Evolutionary conservation across 1,284 basidiomycete genomes (phyloP).

Genomic region (Kalmanozyma brasiliensis): DNA sequence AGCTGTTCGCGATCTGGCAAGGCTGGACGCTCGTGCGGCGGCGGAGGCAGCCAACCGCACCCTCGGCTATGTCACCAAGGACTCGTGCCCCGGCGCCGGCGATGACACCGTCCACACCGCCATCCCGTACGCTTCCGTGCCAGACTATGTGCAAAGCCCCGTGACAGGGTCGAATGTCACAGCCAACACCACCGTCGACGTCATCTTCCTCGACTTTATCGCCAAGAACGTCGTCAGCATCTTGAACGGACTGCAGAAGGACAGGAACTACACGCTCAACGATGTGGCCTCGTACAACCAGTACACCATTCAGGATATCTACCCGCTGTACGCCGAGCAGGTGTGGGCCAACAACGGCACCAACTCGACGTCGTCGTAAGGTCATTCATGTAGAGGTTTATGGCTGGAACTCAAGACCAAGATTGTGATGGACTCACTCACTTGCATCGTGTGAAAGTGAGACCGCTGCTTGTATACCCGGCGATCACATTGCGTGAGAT

Average conservation of each 20-base stretch:
- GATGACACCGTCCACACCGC: slow-evolving; percentile 60
- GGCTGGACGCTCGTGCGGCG: slow-evolving; percentile 23
- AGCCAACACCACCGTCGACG: slow-evolving; percentile 34
- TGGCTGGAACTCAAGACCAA: too few relatives aligned
- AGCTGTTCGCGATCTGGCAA: slow-evolving; percentile 20
- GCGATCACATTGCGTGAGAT: too few relatives aligned
- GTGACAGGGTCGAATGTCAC: slow-evolving; percentile 10
- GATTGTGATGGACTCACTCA: too few relatives aligned
- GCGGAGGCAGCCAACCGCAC: slow-evolving; percentile 21
- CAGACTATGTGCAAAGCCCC: slow-evolving; percentile 59
- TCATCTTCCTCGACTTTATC: slow-evolving; percentile 58
- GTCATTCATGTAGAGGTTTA: too few relatives aligned
- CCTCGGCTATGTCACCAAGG: slow-evolving; percentile 65
- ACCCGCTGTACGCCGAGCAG: slow-evolving; percentile 56
- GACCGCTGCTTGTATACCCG: too few relatives aligned
- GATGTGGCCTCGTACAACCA: slow-evolving; percentile 53
- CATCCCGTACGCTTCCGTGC: slow-evolving; percentile 46
- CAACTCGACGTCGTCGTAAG: too few relatives aligned
- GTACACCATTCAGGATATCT: slow-evolving; percentile 63
- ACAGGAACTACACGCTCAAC: slow-evolving; percentile 34
- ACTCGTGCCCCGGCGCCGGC: slow-evolving; percentile 48
- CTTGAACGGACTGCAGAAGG: slow-evolving; percentile 32
- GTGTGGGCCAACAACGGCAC: slow-evolving; percentile 42
- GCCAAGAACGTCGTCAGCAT: slow-evolving; percentile 38
- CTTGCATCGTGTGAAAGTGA: too few relatives aligned